phyloP scores from a whole-genome alignment of 805 yeast genomes.

The Ogataea sp. region DNA sequence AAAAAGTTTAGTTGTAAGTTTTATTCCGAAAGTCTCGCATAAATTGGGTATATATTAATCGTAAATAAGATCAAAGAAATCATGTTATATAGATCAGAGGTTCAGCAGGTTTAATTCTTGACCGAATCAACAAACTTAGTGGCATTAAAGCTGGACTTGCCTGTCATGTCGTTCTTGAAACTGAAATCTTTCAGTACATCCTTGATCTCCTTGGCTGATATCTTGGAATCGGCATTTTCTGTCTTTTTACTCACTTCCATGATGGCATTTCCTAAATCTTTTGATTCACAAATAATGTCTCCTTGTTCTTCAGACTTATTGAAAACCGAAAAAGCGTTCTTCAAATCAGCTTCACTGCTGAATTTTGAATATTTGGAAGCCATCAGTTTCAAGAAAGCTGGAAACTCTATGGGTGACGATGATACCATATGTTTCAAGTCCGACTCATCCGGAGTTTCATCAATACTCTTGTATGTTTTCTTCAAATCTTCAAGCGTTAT shows the following conservation, averaged over 20 bases:
- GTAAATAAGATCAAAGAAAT: too few relatives aligned
- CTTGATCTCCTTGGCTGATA: slow-evolving; percentile 36
- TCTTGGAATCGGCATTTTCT: slow-evolving; percentile 7
- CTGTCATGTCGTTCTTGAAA: slow-evolving; percentile 44
- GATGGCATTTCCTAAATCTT: slow-evolving; percentile 41
- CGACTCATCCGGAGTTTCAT: slow-evolving; percentile 36
- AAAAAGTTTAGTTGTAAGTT: background rate
- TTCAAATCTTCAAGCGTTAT: slow-evolving; percentile 50
- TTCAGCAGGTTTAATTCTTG: slow-evolving; percentile 13
- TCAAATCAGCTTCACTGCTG: slow-evolving; percentile 42
- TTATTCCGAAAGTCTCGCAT: too few relatives aligned
- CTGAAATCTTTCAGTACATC: slow-evolving; percentile 47
- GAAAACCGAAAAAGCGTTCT: slow-evolving; percentile 57
- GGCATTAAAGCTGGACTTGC: slow-evolving; percentile 52
- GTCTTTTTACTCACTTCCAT: slow-evolving; percentile 25
- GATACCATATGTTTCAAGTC: slow-evolving; percentile 31
- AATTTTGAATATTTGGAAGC: slow-evolving; percentile 43
- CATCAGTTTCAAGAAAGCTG: slow-evolving; percentile 59
- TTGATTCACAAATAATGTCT: slow-evolving; percentile 39
- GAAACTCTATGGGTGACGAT: slow-evolving; percentile 45
- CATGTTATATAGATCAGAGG: too few relatives aligned
- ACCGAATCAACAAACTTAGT: slow-evolving; percentile 48
- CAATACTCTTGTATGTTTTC: slow-evolving; percentile 44
- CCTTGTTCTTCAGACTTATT: slow-evolving; percentile 16
- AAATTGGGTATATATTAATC: too few relatives aligned